Base-by-base conservation (phyloP, 2,329 filamentous ascomycete genomes). In the Fusarium virguliforme region DNA sequence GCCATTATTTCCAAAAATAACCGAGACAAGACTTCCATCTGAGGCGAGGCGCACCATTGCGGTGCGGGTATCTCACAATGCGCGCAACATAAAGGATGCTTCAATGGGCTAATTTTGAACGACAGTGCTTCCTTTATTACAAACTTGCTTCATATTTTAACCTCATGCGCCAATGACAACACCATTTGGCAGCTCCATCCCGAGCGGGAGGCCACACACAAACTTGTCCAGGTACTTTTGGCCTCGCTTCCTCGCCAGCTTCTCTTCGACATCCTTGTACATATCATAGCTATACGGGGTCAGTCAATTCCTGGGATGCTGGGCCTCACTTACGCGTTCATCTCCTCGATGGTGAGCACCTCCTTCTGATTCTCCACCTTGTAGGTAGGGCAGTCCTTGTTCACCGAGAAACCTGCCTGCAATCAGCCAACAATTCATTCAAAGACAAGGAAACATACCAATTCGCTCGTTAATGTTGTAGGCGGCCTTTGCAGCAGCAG, bases 341-440 rank as follows among this genome's bases (percentile, higher is more conserved):
- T 91, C 77, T 92, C 90, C 68, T 91, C 89, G 55, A 92, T 91
- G 0, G 90, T 92, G 34, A 92, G 75, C 68, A 90, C 90, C 51
- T 87, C 84, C 70, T 83, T 86, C 72, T 89, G 85, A 57, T 91
- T 86, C 68, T 88, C 85, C 0, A 92, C 90, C 74, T 88, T 89
- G 79, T 92, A 92, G 0, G 84, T 85, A 0, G 84, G 77, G 13
- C 81, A 85, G 40, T 84, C 72, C 30, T 85, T 90, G 74, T 92
- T 91, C 38, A 83, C 84, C 0, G 88, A 91, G 79, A 92, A 92
- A 0, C 89, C 89, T 85, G 34, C 18, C 18, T 18, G 18, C 18
- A 18, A 18, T 18, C 18, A 18, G 18, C 18, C 18, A 18, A 18
- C 18, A 18, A 18, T 18, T 18, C 18, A 18, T 18, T 18, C 18